Percentiles rank a stretch among this genome's conserved stretches.
Evolutionary conservation across 768 basidiomycete species (phyloP).

Genomic region (Zangia roseola): DNA sequence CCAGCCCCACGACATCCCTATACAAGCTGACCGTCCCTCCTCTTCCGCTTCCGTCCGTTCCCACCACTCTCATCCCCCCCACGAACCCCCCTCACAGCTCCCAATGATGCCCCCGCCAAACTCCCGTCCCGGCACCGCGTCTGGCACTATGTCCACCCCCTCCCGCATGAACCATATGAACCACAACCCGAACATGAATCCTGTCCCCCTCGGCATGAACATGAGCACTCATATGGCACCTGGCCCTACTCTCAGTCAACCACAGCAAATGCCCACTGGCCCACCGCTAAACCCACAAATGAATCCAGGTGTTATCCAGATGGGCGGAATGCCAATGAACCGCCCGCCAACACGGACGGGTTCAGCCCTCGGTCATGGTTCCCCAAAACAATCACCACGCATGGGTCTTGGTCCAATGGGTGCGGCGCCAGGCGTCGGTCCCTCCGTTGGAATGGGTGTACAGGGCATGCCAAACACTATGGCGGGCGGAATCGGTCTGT

Average conservation of each 20-base stretch:
- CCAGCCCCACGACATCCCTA: slow-evolving; percentile 23
- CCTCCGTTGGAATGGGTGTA: slow-evolving; percentile 10
- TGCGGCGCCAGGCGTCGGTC: not conserved
- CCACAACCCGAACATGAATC: slow-evolving; percentile 19
- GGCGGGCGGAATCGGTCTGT: slow-evolving; percentile 11
- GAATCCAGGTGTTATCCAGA: slow-evolving; percentile 16
- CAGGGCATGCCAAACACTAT: slow-evolving; percentile 20
- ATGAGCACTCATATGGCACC: slow-evolving; percentile 11
- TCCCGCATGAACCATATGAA: slow-evolving; percentile 30
- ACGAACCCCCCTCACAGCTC: slow-evolving; percentile 6
- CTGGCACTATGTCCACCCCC: slow-evolving; percentile 13
- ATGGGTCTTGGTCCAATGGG: slow-evolving; percentile 18
- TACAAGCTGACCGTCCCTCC: slow-evolving; percentile 24
- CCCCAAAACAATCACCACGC: slow-evolving; percentile 31
- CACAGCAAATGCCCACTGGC: slow-evolving; percentile 19
- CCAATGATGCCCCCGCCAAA: slow-evolving; percentile 25
- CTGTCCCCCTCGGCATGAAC: slow-evolving; percentile 13
- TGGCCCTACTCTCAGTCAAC: slow-evolving; percentile 15
- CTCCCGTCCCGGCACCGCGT: slow-evolving; percentile 29
- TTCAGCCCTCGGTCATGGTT: slow-evolving; percentile 28
- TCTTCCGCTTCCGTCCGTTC: slow-evolving; percentile 30
- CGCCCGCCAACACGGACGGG: slow-evolving; percentile 30
- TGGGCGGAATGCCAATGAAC: slow-evolving; percentile 23
- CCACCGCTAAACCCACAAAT: slow-evolving; percentile 15
- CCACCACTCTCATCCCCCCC: slow-evolving; percentile 24